phyloP scores from a whole-genome alignment of 2,329 filamentous ascomycete species.

The Ophiocordyceps camponoti-rufipedis region DNA sequence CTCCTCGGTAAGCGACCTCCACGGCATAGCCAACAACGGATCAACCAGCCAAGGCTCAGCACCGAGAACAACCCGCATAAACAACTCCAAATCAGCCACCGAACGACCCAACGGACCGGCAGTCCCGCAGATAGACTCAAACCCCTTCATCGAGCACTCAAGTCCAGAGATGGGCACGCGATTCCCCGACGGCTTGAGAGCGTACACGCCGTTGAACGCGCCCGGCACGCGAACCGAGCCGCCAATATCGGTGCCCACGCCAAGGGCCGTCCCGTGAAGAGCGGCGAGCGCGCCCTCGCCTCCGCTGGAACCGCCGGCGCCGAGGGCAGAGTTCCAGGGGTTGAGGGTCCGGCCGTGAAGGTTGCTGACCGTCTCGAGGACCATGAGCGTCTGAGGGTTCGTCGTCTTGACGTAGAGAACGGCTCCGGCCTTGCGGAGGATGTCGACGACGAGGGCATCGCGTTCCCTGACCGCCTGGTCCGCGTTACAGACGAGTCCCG shows the following conservation, averaged over 20 bases:
- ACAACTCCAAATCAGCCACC: constrained; percentile 15
- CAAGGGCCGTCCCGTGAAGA: constrained; percentile 20
- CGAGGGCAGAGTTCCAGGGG: constrained; percentile 40
- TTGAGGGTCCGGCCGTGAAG: constrained; percentile 44
- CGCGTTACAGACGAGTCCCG: constrained; percentile 16
- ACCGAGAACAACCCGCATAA: constrained; percentile 14
- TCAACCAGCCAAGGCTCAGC: constrained; percentile 16
- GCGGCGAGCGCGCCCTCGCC: constrained; percentile 28
- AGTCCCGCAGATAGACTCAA: constrained; percentile 15
- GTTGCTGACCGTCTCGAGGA: constrained; percentile 43
- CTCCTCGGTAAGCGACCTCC: constrained; percentile 1
- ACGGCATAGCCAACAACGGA: constrained; percentile 12
- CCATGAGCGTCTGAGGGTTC: constrained; percentile 38
- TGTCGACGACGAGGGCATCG: constrained; percentile 1
- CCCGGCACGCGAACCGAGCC: constrained; percentile 20
- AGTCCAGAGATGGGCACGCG: constrained; percentile 11
- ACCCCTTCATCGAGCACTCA: constrained; percentile 13
- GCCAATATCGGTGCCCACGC: constrained; percentile 23
- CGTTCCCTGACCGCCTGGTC: constrained; percentile 1
- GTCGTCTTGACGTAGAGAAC: constrained; percentile 50
- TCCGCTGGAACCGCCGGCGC: constrained; percentile 46
- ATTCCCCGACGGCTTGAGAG: constrained; percentile 15
- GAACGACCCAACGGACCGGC: constrained; percentile 16
- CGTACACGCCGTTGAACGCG: constrained; percentile 16
- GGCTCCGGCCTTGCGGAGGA: constrained; percentile 3